Base-by-base conservation (phyloP, 179 eudicot genomes). In the Amaranthus tricolor region DNA sequence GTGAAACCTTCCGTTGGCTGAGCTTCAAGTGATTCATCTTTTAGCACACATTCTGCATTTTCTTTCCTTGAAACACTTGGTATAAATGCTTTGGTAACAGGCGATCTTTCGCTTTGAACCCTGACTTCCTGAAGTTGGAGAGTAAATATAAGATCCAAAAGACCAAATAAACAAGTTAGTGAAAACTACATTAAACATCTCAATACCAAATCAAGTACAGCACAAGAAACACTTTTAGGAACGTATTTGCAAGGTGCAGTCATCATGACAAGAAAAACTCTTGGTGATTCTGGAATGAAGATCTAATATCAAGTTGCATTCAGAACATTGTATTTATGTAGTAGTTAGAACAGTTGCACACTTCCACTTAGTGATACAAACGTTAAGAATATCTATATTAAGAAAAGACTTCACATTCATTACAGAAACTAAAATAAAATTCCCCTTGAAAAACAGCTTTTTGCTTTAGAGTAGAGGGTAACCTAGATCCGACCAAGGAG, bases 121-220 rank as follows among this genome's bases (percentile, higher is more conserved):
- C 51, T 75, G 57, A 80, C 68, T 67, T 70, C 88, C 97, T 88
- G 86, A 62, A 84, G 66, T 82, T 66, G 75, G 77, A 66, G 71
- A 71, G 61, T 17, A 8, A 5, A 24, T 24, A 55, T 62, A 82
- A 47, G 19, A n/a, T 53, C 17, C 54, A 52, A 20, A 43, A 45
- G 44, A 24, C 19, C 12, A 53, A 57, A 69, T 49, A 6, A 47
- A 66, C 53, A 66, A 70, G 52, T 69, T 19, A 62, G 45, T 48
- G 17, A 16, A 16, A 17, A 49, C 77, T 17, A 9, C 47, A 45
- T 48, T 62, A 49, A 31, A 62, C 52, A 68, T 53, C 6, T 55
- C 53, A 69, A 20, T 14, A 13, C 6, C 68, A 68, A 31, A 50
- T 43, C 15, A 76, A 51, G 65, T 74, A 57, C 77, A 14, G 69